phyloP scores from a whole-genome alignment of 768 basidiomycete genomes.

The Tricholoma matsutake region DNA sequence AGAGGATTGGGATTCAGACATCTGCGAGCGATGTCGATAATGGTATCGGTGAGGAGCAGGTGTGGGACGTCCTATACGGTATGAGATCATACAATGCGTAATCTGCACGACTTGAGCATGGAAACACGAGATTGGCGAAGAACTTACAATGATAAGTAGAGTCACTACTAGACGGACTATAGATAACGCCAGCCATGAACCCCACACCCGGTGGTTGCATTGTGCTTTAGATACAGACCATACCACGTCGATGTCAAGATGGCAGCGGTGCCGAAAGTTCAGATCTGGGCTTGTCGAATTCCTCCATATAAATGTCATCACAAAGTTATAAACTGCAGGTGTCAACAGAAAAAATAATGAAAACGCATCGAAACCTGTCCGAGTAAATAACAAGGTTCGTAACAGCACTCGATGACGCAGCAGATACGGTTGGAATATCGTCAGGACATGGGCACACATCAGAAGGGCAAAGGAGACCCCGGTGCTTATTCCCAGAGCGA shows the following conservation, averaged over 20 bases:
- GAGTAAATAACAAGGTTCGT: conserved; percentile 27
- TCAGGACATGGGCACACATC: conserved; percentile 34
- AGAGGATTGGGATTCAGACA: conserved; percentile 16
- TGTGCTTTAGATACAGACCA: conserved; percentile 46
- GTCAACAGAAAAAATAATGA: conserved; percentile 47
- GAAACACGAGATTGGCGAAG: neutral
- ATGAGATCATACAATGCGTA: conserved; percentile 24
- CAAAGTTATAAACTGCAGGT: conserved; percentile 54
- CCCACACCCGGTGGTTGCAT: conserved; percentile 39
- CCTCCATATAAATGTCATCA: conserved; percentile 53
- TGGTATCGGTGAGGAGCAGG: conserved; percentile 14
- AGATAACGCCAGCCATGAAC: conserved; percentile 53
- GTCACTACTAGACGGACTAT: conserved; percentile 55
- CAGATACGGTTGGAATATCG: conserved; percentile 37
- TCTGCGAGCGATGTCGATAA: conserved; percentile 9
- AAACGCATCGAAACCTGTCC: conserved; percentile 35
- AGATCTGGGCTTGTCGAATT: conserved; percentile 34
- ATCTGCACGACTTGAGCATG: conserved; percentile 18
- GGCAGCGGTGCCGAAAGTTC: conserved; percentile 44
- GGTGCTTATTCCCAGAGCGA: conserved; percentile 49
- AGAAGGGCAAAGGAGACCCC: conserved; percentile 40
- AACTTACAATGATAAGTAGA: conserved; percentile 48
- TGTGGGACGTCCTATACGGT: conserved; percentile 21
- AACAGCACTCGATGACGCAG: conserved; percentile 29
- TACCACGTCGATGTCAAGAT: conserved; percentile 61